phyloP scores from a whole-genome alignment of 75 land plant species.

The Pseudotsuga menziesii region DNA sequence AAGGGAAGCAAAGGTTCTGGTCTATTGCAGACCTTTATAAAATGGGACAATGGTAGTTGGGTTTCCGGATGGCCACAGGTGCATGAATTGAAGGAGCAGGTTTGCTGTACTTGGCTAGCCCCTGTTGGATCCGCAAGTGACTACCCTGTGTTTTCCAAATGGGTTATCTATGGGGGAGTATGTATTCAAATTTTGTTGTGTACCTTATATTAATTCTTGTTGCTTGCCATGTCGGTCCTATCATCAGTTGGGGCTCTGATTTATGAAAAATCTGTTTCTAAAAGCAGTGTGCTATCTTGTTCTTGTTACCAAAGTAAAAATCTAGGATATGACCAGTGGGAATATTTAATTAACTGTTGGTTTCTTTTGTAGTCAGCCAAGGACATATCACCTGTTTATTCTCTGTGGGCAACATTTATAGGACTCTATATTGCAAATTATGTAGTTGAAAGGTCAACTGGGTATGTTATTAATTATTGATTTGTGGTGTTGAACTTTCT shows the following conservation, averaged over 20 bases:
- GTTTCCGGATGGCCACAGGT: slow-evolving; percentile 59
- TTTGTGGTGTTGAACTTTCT: not conserved
- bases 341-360: not conserved
- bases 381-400: slow-evolving; percentile 91
- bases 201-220: not conserved
- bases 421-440: slow-evolving; percentile 97
- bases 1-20: slow-evolving; percentile 44
- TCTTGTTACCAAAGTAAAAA: not conserved
- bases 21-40: slow-evolving; percentile 26
- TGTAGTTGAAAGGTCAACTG: slow-evolving; percentile 93
- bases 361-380: slow-evolving; percentile 61
- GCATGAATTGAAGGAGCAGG: slow-evolving; percentile 84
- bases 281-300: not conserved
- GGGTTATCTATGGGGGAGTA: slow-evolving; percentile 98
- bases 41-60: slow-evolving; percentile 47
- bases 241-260: not conserved
- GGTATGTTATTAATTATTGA: slow-evolving; percentile 41
- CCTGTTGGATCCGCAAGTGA: slow-evolving; percentile 98
- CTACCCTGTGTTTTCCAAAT: slow-evolving; percentile 93
- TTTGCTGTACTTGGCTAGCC: slow-evolving; percentile 95
- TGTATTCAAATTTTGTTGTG: not conserved
- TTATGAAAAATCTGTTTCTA: not conserved
- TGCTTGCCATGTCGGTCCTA: too few species aligned
- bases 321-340: not conserved
- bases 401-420: slow-evolving; percentile 98